Evolutionary conservation across 2,329 filamentous ascomycete genomes (phyloP).

Genomic region (Teratosphaeria viscida): DNA sequence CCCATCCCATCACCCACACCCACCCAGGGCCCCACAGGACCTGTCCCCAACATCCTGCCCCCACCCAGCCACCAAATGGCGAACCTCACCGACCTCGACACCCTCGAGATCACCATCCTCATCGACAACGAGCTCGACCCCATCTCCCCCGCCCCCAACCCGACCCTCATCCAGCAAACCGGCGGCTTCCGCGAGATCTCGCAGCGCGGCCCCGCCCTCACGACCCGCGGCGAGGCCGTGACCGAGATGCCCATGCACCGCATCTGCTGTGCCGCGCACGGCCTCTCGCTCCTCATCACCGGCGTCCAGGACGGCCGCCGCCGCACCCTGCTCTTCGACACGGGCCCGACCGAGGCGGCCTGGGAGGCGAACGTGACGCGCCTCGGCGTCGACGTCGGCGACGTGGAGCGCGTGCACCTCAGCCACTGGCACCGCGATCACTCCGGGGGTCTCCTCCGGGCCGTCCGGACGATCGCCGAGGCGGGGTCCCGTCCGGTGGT

Average conservation of each 20-base stretch:
- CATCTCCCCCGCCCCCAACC: slow-evolving; percentile 15
- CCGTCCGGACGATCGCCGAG: slow-evolving; percentile 13
- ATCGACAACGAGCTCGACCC: slow-evolving; percentile 22
- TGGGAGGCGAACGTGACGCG: slow-evolving; percentile 17
- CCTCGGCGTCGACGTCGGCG: slow-evolving; percentile 10
- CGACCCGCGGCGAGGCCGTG: slow-evolving; percentile 6
- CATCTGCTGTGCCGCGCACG: slow-evolving; percentile 21
- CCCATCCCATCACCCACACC: background rate
- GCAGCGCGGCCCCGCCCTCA: slow-evolving; percentile 4
- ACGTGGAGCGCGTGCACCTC: slow-evolving; percentile 16
- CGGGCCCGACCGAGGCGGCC: slow-evolving; percentile 16
- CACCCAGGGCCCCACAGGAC: background rate
- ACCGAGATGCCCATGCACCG: slow-evolving; percentile 16
- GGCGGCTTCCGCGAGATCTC: slow-evolving; percentile 16
- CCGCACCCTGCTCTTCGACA: slow-evolving; percentile 19
- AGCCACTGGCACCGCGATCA: slow-evolving; percentile 21
- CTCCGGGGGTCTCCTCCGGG: slow-evolving; percentile 18
- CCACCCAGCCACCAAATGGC: slow-evolving; percentile 1
- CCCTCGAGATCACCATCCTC: slow-evolving; percentile 15
- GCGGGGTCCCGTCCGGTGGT: slow-evolving; percentile 6
- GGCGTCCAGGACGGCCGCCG: slow-evolving; percentile 9
- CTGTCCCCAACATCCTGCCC: background rate
- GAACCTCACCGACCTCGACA: slow-evolving; percentile 16
- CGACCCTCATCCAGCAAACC: slow-evolving; percentile 9
- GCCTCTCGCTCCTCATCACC: slow-evolving; percentile 20